Base-by-base conservation (phyloP, 495 filamentous ascomycete genomes). In the Hypoxylon fragiforme region DNA sequence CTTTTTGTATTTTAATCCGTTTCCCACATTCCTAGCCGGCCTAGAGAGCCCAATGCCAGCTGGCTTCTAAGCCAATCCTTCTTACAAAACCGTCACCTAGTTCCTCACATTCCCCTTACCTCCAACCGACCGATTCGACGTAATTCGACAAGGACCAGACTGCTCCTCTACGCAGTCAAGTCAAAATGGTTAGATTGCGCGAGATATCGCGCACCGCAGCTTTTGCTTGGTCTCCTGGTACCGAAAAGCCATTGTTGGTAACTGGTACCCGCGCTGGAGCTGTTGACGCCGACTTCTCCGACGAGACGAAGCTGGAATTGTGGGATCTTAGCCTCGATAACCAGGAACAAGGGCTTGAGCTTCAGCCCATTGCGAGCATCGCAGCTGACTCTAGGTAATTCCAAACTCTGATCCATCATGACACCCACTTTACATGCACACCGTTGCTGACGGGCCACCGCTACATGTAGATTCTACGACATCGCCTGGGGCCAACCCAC, bases 231-330 rank as follows among this genome's bases (percentile, higher is more conserved):
- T 94, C 91, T 54, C 87, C 91, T 11, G 85, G 86, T 47, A 71
- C 88, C 35, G 76, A 79, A 26, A 77, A 81, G 50, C 90, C 91
- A 58, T 80, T 95, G 61, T 77, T 99, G 46, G 92, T 91, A 34
- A 97, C 94, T n/a, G 94, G 94, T 63, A 97, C 94, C 18, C 83
- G 89, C 64, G 91, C 92, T 47, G 94, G 94, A 44, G 94, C 94
- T 55, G 91, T 97, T 13, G 90, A 94, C 73, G 91, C 89, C 62
- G 92, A 97, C 69, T 97, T 99, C 77, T 97, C 94, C 3, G 91
- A 94, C 72, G 91, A 97, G 70, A 96, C 91, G 48, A 90, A 91
- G 73, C 79, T 99, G 32, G 94, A 99, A 77, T 79, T 99, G 36
- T 99, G 94, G 94, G 91, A 97, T 76, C 74, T 97, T 51, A 84